Evolutionary conservation across 331 rosid species (phyloP), one percentile per base, ranked within the genome.

Genomic region (Pyracantha coccinea): DNA sequence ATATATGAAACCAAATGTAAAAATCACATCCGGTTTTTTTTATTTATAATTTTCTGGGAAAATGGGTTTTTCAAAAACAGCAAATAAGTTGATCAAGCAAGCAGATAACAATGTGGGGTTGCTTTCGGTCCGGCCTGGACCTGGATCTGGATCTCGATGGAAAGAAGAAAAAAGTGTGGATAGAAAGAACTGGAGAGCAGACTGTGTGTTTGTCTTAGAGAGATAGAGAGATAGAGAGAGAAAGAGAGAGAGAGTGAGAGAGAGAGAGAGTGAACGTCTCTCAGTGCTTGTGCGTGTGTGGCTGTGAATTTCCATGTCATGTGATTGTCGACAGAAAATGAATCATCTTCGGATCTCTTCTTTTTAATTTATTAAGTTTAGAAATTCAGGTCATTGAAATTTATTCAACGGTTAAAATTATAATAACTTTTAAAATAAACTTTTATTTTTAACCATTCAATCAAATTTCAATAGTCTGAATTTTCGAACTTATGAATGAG

Each of bases 51-150:
- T 38, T 38, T 61, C 38, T 38, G 33, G 29, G 77, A 80, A 54
- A 76, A 71, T 72, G 70, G 82, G 82, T 69, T 62, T 52, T 12
- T 38, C 2, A 2, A 11, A 41, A 32, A 50, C 55, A 72, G 15
- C n/a, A 31, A 57, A 77, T 29, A 64, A 50, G 70, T 68, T 77
- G 83, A 71, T 75, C 41, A 0, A 3, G 45, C 20, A 17, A 6
- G 44, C n/a, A 28, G 68, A 78, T 72, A 53, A 7, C n/a, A 16
- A 75, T 60, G 80, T 63, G 35, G 70, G 77, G 80, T 80, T 73
- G 80, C 79, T 77, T 77, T 84, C 85, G 52, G 65, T 17, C 75
- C 73, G 80, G 75, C 80, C 75, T 69, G 83, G 80, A 61, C 74
- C 62, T 53, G 75, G 71, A 58, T 29, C 44, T 35, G 19, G 74